Evolutionary conservation across 2,329 filamentous ascomycete genomes (phyloP).

Genomic region (Hortaea werneckii): DNA sequence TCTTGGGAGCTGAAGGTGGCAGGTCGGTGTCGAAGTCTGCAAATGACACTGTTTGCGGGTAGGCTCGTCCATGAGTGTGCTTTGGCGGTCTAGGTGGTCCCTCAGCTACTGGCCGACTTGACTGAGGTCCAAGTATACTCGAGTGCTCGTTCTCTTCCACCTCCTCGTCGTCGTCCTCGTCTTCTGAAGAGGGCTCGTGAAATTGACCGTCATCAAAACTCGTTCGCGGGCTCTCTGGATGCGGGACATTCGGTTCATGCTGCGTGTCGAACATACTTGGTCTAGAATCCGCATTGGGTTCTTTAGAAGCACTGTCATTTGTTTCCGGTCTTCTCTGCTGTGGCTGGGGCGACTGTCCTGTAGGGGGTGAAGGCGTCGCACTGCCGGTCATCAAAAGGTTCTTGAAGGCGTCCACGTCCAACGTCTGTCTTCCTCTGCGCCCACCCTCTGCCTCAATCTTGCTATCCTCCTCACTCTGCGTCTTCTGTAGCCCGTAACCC

Average conservation of each 20-base stretch:
- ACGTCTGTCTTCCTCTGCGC: conserved; percentile 24
- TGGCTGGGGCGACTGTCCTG: conserved; percentile 11
- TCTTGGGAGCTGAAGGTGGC: conserved; percentile 2
- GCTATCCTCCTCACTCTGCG: background rate
- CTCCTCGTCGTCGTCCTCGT: conserved; percentile 13
- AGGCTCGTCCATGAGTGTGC: conserved; percentile 53
- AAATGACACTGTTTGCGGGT: conserved; percentile 25
- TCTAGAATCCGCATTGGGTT: conserved; percentile 45
- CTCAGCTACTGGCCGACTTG: conserved; percentile 33
- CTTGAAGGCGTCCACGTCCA: conserved; percentile 70
- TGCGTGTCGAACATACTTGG: conserved; percentile 46
- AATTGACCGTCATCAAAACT: conserved; percentile 32
- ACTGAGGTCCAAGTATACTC: conserved; percentile 21
- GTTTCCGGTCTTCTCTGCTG: conserved; percentile 2
- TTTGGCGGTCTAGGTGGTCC: conserved; percentile 62
- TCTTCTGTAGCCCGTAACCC: conserved; percentile 6
- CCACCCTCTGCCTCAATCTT: conserved; percentile 4
- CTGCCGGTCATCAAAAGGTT: conserved; percentile 64
- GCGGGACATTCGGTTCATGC: conserved; percentile 21
- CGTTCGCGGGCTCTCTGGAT: conserved; percentile 43
- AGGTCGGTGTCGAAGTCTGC: conserved; percentile 21
- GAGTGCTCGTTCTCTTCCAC: conserved; percentile 32
- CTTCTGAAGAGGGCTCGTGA: conserved; percentile 26
- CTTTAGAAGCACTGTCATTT: conserved; percentile 39
- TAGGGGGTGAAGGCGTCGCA: conserved; percentile 23